Percentiles rank a stretch among this genome's conserved stretches.
Evolutionary conservation across 2,329 filamentous ascomycete genomes (phyloP).

Genomic region (Amesomyces nigricolor): DNA sequence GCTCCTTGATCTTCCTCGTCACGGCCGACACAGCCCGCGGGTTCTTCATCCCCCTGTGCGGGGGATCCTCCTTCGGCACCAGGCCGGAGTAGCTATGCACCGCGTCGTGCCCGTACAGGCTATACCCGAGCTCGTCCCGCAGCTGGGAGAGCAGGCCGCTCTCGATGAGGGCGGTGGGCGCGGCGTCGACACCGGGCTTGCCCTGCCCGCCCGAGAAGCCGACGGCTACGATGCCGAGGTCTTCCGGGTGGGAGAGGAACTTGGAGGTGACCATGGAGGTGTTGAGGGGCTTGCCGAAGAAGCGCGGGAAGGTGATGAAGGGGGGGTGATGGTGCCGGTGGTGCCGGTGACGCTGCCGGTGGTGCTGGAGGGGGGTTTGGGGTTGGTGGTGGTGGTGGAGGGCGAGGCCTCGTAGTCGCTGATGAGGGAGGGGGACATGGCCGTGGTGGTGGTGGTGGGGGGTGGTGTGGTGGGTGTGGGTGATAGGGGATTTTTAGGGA

Average conservation of each 20-base stretch:
- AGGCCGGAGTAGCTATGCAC: conserved; percentile 79
- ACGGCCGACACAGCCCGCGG: conserved; percentile 80
- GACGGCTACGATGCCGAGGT: conserved; percentile 88
- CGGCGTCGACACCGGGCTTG: conserved; percentile 88
- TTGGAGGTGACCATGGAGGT: conserved; percentile 55
- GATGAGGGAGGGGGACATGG: conserved; percentile 24
- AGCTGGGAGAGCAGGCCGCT: conserved; percentile 81
- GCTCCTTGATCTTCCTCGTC: conserved; percentile 69
- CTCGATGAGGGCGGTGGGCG: conserved; percentile 81
- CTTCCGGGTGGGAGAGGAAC: conserved; percentile 72
- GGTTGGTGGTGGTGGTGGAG: conserved; percentile 5
- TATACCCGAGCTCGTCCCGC: conserved; percentile 79
- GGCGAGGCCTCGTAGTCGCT: conserved; percentile 12
- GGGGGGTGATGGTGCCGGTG: conserved; percentile 15
- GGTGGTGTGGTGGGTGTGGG: too few species aligned
- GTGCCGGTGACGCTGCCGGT: conserved; percentile 5
- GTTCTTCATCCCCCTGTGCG: conserved; percentile 91
- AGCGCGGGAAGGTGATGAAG: conserved; percentile 19
- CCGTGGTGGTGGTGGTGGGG: background rate
- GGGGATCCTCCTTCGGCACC: conserved; percentile 65
- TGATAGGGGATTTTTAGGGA: background rate
- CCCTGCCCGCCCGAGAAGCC: conserved; percentile 96
- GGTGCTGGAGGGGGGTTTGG: conserved; percentile 6
- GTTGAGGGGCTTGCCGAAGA: conserved; percentile 38
- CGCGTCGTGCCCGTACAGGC: conserved; percentile 72